Evolutionary conservation across 139 green algal genomes (phyloP).

Genomic region (Choricystis sp.): DNA sequence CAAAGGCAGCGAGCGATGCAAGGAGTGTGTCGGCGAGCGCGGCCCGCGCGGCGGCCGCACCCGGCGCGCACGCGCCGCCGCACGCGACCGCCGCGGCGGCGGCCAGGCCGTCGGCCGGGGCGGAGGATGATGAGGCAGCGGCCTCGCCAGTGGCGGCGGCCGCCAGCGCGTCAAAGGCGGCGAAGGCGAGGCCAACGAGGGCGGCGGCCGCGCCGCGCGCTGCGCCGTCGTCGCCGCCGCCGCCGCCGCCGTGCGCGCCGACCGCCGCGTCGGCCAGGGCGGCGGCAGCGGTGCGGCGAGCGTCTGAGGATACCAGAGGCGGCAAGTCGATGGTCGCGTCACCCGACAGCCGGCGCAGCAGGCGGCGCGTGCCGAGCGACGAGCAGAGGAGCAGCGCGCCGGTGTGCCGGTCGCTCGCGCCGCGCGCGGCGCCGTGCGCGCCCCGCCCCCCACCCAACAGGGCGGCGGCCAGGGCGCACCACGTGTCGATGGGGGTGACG

Average conservation of each 20-base stretch:
- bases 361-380: background rate
- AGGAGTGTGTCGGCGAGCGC: background rate
- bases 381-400: background rate
- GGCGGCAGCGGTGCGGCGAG: background rate
- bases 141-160: background rate
- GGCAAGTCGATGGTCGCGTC: background rate
- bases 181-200: background rate
- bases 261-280: too few species aligned
- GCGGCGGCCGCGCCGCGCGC: too few species aligned
- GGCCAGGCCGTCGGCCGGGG: too few species aligned
- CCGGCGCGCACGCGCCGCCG: too few species aligned
- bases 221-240: too few species aligned
- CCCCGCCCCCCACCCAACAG: too few species aligned
- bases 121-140: too few species aligned
- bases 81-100: background rate
- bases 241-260: too few species aligned
- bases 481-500: too few species aligned
- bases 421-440: too few species aligned
- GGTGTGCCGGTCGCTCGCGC: background rate
- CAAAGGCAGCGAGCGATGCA: background rate
- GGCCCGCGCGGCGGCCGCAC: too few species aligned
- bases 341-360: background rate
- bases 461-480: too few species aligned
- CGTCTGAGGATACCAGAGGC: background rate
- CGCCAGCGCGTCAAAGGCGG: background rate